Base-by-base conservation (phyloP, 495 filamentous ascomycete species). In the Penicillium taxi region DNA sequence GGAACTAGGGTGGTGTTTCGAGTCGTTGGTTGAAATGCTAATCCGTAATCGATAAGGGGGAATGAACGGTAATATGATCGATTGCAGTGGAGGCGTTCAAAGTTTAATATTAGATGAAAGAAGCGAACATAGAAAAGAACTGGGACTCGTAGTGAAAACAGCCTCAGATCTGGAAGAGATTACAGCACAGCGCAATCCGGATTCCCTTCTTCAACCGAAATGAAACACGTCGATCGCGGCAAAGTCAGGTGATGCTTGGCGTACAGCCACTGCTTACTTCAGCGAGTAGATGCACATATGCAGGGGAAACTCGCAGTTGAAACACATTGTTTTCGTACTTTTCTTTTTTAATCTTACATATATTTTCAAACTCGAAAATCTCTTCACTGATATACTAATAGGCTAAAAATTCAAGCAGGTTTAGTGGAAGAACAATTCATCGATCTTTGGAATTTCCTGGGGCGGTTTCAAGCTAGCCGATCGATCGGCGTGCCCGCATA, bases 11-110 rank as follows among this genome's bases (percentile, higher is more conserved):
- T 3, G 32, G 38, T 32, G 35, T 36, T 20, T 21, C 17, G 27
- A 37, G 39, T 18, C 3, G 41, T 3, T 32, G 15, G 21, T 32
- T 22, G 34, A 9, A 14, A 33, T 37, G 9, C 22, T 25, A 25
- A 37, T 41, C 45, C 20, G 27, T 32, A 48, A 43, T 48, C 45
- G 47, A 51, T 47, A 51, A 47, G 50, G 47, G 47, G 47, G 25
- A 36, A 43, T 21, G 32, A 13, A 22, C 28, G 46, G 35, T 49
- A 43, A 54, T 44, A 47, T 57, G 53, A 49, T 48, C 52, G 48
- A 26, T 56, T 43, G 50, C 48, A 37, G 41, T 18, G 9, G 27
- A 20, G 24, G 26, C 19, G 39, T 32, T 13, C 7, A 12, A 18
- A 16, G 17, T 25, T 19, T 11, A 27, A 27, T 36, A 6, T 24